These are phyloP conservation scores for Phalaenopsis aphrodite DNA, from an alignment of 106 monocot genomes.

Conservation along the genomic window DNA sequence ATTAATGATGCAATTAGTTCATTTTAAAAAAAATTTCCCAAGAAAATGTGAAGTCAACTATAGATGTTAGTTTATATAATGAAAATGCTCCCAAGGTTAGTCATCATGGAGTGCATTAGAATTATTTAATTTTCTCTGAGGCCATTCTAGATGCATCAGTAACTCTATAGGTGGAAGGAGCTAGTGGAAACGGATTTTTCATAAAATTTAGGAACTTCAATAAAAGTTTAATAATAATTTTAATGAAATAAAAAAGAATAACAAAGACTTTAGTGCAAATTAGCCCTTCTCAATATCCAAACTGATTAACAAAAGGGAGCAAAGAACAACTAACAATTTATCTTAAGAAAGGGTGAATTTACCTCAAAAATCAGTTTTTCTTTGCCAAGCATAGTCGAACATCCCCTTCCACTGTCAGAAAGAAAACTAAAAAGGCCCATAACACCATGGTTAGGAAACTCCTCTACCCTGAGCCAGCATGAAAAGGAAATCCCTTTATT, in stretches of 20 bases:
- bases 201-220: not conserved
- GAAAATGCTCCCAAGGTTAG: not conserved
- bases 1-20: too few relatives aligned
- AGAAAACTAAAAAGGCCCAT: slow-evolving; percentile 91
- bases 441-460: slow-evolving; percentile 54
- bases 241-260: not conserved
- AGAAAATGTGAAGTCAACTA: too few relatives aligned
- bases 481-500: slow-evolving; percentile 90
- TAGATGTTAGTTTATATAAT: too few relatives aligned
- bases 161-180: not conserved
- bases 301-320: not conserved
- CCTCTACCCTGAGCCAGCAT: slow-evolving; percentile 90
- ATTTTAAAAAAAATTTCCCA: too few relatives aligned
- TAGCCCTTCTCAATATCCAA: not conserved
- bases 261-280: not conserved
- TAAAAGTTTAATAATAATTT: not conserved
- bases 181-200: not conserved
- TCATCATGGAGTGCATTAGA: not conserved
- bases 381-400: slow-evolving; percentile 66
- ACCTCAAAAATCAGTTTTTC: slow-evolving; percentile 84
- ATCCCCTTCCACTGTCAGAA: slow-evolving; percentile 85
- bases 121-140: not conserved
- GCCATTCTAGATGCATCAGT: not conserved
- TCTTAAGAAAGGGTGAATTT: not conserved
- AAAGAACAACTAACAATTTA: not conserved